Evolutionary conservation across 306 rosid genomes (phyloP), one percentile per base, ranked within the genome.

Genomic region (Ziziphus jujuba): DNA sequence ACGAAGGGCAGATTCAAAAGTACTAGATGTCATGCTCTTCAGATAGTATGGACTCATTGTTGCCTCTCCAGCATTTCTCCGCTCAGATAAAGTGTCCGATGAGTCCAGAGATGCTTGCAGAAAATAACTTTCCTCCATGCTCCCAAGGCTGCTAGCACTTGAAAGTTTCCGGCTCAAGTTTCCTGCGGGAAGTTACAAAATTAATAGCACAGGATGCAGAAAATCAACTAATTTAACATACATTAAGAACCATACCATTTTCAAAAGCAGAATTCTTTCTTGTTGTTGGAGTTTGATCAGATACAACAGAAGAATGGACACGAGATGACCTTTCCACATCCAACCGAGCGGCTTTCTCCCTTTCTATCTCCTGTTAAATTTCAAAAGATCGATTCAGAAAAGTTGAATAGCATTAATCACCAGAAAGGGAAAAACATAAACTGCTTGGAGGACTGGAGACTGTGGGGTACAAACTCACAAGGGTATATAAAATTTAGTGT

Each of bases 51-150:
- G 92, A 70, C 85, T 84, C 92, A 88, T 79, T 72, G 81, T 71
- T 73, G 84, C 69, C 70, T 90, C 96, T 71, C 89, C 95, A 25
- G 75, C 74, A 76, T 77, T 83, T 84, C 91, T 91, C 68, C 90
- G 86, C 47, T 88, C 97, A 17, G 87, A 85, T 52, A 77, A 70
- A 77, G 80, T 79, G 74, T 84, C 91, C 11, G 96, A 88, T 38
- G 96, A 87, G 73, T 86, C 97, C 80, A 95, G 80, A 58, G 99
- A 95, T 72, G 96, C 96, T 84, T 88, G 99, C 73, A 95, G 96
- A 81, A 63, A 90, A 77, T 91, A 84, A 89, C 99, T 88, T 84
- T 91, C 99, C 84, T 95, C 97, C 91, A 85, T 74, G 87, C 86
- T 91, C 56, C 91, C 99, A n/a, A 87, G 66, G 81, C 97, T 88